Base-by-base conservation (phyloP, 129 eudicot species). In the Helichrysum umbraculigerum region DNA sequence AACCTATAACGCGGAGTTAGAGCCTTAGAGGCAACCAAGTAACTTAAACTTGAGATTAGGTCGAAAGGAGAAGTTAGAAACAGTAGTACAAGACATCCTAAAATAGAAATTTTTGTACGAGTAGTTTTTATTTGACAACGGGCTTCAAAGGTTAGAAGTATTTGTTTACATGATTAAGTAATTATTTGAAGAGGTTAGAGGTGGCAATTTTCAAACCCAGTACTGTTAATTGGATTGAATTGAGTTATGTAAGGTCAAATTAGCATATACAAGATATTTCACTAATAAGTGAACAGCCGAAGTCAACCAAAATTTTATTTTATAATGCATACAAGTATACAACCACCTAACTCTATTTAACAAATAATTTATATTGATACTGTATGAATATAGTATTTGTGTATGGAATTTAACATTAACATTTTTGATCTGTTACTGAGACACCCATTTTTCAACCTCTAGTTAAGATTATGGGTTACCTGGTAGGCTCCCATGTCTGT, bases 401-500 rank as follows among this genome's bases (percentile, higher is more conserved):
- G 11, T 33, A 14, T 19, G 14, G 25, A 14, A 42, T 69, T 50
- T 51, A 17, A 29, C 22, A 29, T 14, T 54, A 7, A 58, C 19
- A 14, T 1, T 57, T 54, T 73, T 73, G 77, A 57, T 68, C 41
- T 2, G 10, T 37, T 37, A 25, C 21, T 29, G 22, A 22, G 29
- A 68, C 67, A 20, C 47, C 39, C 57, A 21, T 51, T 52, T 51
- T 52, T 33, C 15, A 0, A 71, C 63, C 30, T 35, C 68, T 14
- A 19, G 17, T 57, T 7, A 6, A 25, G 63, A 81, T 66, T 14
- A 68, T 60, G 12, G 62, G 52, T 17, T 74, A 94, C 99, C 97
- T 89, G 97, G 66, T 91, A 87, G 56, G 99, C 99, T 76, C 99
- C 99, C 99, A 94, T 94, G 87, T 97, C 99, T 64, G 99, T 35